Evolutionary conservation across 169 alveolate species (phyloP).

Genomic region (Pseudocohnilembus persalinus): DNA sequence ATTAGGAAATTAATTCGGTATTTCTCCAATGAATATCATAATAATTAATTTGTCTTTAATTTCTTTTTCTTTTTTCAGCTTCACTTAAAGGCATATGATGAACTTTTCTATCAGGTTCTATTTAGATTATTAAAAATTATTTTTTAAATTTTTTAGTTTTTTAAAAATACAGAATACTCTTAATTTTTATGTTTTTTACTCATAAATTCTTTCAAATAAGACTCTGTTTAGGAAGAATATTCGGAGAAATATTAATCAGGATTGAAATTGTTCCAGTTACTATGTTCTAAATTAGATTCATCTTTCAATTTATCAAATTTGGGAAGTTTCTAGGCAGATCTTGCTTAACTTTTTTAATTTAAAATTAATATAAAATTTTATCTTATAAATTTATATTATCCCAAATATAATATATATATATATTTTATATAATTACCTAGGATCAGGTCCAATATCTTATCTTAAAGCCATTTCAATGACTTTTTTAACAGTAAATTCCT

Average conservation of each 20-base stretch:
- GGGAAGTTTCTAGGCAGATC: conserved; percentile 28
- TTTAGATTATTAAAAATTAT: conserved; percentile 19
- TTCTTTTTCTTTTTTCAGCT: conserved; percentile 34
- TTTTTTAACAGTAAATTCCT: conserved; percentile 60
- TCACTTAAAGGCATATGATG: conserved; percentile 38
- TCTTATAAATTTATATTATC: neutral
- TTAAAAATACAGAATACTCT: neutral
- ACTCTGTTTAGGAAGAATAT: conserved; percentile 1
- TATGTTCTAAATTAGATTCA: conserved; percentile 29
- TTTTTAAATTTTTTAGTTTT: neutral
- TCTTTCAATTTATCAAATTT: neutral
- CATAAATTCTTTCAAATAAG: conserved; percentile 34
- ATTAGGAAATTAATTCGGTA: conserved; percentile 60
- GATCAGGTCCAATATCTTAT: conserved; percentile 71
- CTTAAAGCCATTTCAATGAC: conserved; percentile 73
- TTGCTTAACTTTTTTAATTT: too few relatives aligned
- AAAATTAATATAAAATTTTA: neutral
- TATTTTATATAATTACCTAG: conserved; percentile 15
- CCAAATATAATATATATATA: neutral
- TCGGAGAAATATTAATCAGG: conserved; percentile 6
- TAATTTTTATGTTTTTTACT: conserved; percentile 13
- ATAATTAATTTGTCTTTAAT: conserved; percentile 54
- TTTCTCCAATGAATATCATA: conserved; percentile 73
- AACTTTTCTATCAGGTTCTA: conserved; percentile 45
- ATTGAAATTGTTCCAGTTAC: conserved; percentile 21